Percentiles rank a stretch among this genome's conserved stretches.
Conservation (phyloP, 1,139 yeast genomes). For the Sugiyamaella neomexicana region DNA sequence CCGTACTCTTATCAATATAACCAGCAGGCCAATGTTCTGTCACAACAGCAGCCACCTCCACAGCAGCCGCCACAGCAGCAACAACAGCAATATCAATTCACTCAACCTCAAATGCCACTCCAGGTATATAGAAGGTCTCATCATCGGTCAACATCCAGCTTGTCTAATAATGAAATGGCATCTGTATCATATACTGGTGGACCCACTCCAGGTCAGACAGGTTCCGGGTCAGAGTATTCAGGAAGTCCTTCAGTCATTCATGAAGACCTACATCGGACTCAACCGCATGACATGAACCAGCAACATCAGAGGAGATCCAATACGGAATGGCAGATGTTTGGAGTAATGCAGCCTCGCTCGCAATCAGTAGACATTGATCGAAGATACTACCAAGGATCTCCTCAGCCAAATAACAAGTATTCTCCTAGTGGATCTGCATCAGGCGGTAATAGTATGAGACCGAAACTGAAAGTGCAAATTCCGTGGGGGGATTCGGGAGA, state of each 20-base stretch:
- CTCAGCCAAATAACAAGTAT: constrained; percentile 11
- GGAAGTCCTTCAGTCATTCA: constrained; percentile 10
- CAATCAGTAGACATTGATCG: constrained; percentile 27
- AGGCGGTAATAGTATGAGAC: constrained; percentile 31
- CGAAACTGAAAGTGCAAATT: constrained; percentile 44
- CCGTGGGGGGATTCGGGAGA: constrained; percentile 37
- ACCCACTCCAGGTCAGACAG: neutral
- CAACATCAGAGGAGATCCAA: neutral
- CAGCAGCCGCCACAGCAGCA: constrained; percentile 4
- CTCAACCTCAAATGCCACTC: neutral
- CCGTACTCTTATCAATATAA: neutral
- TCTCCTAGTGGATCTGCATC: constrained; percentile 13
- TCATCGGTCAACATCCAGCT: constrained; percentile 14
- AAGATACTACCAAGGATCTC: constrained; percentile 12
- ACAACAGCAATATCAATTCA: constrained; percentile 6
- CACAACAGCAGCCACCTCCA: constrained; percentile 2
- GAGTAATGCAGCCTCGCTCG: constrained; percentile 22
- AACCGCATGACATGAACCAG: constrained; percentile 1
- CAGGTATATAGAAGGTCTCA: constrained; percentile 4
- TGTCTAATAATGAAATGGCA: constrained; percentile 5
- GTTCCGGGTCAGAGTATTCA: constrained; percentile 5
- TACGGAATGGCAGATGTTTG: constrained; percentile 20
- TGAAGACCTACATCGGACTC: neutral
- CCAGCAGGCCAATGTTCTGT: neutral
- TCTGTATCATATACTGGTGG: neutral